A percentile compares a stretch with the other conserved stretches of the same genome.
These are phyloP conservation scores for Trichoderma pleuroti DNA, from an alignment of 2,329 filamentous ascomycete genomes.

Conservation along the genomic window DNA sequence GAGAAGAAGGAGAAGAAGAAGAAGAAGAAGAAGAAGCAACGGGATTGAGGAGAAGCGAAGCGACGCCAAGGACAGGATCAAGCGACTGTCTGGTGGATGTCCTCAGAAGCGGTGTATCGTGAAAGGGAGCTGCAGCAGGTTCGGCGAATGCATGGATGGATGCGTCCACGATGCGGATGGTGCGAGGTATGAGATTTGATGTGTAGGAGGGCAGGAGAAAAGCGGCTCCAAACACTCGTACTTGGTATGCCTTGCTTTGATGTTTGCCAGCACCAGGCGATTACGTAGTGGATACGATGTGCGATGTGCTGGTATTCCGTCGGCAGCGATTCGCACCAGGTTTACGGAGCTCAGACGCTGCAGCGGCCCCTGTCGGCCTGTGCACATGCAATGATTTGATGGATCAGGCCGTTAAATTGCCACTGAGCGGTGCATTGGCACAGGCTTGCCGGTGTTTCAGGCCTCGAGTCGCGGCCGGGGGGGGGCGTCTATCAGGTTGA, in stretches of 20 bases:
- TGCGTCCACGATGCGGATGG: neutral
- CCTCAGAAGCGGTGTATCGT: neutral
- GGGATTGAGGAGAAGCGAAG: neutral
- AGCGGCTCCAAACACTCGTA: neutral
- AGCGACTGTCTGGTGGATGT: neutral
- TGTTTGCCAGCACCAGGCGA: constrained; percentile 13
- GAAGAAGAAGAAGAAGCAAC: neutral
- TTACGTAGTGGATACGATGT: constrained; percentile 19
- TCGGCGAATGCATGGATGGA: neutral
- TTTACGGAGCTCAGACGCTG: neutral
- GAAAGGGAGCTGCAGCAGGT: neutral
- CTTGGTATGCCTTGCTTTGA: constrained; percentile 1
- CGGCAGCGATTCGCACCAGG: constrained; percentile 4
- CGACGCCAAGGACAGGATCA: neutral
- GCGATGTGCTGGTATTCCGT: neutral
- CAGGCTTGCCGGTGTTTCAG: constrained; percentile 13
- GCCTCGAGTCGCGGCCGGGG: neutral
- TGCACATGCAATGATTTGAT: neutral
- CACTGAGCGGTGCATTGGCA: neutral
- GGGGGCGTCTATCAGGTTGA: neutral
- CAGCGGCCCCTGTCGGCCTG: neutral
- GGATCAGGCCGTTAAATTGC: constrained; percentile 8
- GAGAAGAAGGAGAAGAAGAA: neutral
- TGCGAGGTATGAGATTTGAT: neutral
- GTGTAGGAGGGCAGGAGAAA: constrained; percentile 6